Conservation (phyloP, 495 filamentous ascomycete genomes). For the Penicillium atrosanguineum region DNA sequence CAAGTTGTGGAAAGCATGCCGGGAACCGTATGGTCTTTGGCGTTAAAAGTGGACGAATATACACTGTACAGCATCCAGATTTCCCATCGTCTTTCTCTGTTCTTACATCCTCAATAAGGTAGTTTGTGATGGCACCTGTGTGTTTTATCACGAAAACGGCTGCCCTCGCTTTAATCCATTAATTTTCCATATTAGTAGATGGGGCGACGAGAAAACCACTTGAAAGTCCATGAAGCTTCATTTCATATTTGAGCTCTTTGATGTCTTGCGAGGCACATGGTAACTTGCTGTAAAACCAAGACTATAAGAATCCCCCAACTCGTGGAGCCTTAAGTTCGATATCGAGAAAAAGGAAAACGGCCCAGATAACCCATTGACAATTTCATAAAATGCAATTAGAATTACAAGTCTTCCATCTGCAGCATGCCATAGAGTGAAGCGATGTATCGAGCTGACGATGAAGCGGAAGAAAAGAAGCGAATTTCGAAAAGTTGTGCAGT, state of each 20-base stretch:
- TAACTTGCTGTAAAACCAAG: neutral
- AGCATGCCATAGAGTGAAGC: neutral
- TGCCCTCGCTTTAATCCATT: neutral
- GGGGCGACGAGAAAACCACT: neutral
- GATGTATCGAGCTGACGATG: neutral
- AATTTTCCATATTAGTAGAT: neutral
- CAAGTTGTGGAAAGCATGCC: conserved; percentile 81
- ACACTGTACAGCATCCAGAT: neutral
- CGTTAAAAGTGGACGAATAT: conserved; percentile 29
- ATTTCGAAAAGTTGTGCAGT: neutral
- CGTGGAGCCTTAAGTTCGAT: neutral
- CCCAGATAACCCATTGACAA: conserved; percentile 14
- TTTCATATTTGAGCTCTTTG: neutral
- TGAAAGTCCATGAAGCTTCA: neutral
- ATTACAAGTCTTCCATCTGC: conserved; percentile 13
- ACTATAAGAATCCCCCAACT: neutral
- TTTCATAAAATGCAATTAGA: conserved; percentile 17
- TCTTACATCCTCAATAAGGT: neutral
- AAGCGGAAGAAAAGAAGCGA: neutral
- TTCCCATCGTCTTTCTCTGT: neutral
- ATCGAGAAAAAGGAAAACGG: neutral
- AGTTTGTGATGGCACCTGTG: neutral
- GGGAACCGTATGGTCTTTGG: conserved; percentile 68
- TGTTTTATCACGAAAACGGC: neutral
- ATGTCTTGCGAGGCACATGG: neutral